Evolutionary conservation across 2,329 filamentous ascomycete species (phyloP), one percentile per base, ranked within the genome.

Genomic region (Xylaria digitata): DNA sequence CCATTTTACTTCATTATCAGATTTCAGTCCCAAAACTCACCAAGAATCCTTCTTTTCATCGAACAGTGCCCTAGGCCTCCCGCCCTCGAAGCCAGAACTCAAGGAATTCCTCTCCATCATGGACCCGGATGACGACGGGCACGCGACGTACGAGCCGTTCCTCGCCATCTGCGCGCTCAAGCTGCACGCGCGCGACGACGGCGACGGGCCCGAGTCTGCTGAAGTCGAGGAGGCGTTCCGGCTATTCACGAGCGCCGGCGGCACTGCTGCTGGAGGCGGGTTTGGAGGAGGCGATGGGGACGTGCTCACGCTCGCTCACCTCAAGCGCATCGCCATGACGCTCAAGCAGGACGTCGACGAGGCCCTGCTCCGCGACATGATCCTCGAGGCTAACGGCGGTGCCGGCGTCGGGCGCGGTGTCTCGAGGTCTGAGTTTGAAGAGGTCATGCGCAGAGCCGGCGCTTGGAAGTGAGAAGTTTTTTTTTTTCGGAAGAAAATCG

Each of bases 321-420:
- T 99, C 76, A 87, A 88, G 76, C 85, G 91, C 74, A 90, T 97
- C 61, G 94, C 94, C 48, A 89, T 87, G 72, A 87, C 93, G 73
- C 81, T 99, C 74, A 92, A 93, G 80, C 93, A 97, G 80, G 93
- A 90, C 68, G 90, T 97, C 26, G 87, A 88, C 66, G 96, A 98
- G 74, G 90, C 93, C 55, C 80, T 97, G 76, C 82, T 99, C 76
- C 89, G 88, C 81, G 94, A 97, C 82, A 99, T 99, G 96, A 91
- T 99, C 65, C 82, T 94, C 55, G 95, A 98, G 83, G 96, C 95
- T 55, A 97, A 96, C 79, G 92, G 92, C 2, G 93, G 92, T 1
- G 88, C 86, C 3, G 90, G 91, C 17, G 86, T 92, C 11, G 87
- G 84, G 43, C 86, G 83, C 63, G 93, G 92, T 7, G 95, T 97